Conservation (phyloP, 1,284 basidiomycete species). For the Mycocalia duriaeana region DNA sequence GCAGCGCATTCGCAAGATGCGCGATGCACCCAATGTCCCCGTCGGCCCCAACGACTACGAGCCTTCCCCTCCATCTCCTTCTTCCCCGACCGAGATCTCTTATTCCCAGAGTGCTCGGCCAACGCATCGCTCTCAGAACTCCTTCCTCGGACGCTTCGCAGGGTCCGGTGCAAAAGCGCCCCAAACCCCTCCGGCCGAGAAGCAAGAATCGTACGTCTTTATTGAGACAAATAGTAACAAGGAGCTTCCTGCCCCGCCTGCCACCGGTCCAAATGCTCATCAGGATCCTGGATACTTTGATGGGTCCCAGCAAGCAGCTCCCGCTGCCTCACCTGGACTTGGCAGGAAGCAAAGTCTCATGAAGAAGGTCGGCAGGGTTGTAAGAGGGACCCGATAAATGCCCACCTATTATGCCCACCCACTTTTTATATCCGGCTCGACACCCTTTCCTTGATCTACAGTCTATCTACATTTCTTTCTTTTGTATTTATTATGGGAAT, state of each 20-base stretch:
- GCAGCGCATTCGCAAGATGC: conserved; percentile 80
- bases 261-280: conserved; percentile 17
- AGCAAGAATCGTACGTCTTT: conserved; percentile 56
- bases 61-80: conserved; percentile 41
- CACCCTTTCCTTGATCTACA: too few relatives aligned
- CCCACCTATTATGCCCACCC: too few relatives aligned
- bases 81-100: conserved; percentile 38
- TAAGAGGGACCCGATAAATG: conserved; percentile 56
- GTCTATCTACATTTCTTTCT: background rate
- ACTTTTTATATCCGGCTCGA: too few relatives aligned
- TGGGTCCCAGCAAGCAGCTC: conserved; percentile 18
- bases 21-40: conserved; percentile 77
- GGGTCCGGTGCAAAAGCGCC: conserved; percentile 33
- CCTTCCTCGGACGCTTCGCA: conserved; percentile 68
- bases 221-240: conserved; percentile 57
- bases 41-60: conserved; percentile 44
- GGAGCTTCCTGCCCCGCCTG: conserved; percentile 53
- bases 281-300: conserved; percentile 51
- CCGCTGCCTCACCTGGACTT: conserved; percentile 35
- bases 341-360: conserved; percentile 73
- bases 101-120: conserved; percentile 39
- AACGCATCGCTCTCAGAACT: conserved; percentile 65
- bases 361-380: conserved; percentile 71
- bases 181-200: conserved; percentile 34
- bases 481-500: background rate